Evolutionary conservation across 2,329 filamentous ascomycete species (phyloP).

Genomic region (Mycogone perniciosa): DNA sequence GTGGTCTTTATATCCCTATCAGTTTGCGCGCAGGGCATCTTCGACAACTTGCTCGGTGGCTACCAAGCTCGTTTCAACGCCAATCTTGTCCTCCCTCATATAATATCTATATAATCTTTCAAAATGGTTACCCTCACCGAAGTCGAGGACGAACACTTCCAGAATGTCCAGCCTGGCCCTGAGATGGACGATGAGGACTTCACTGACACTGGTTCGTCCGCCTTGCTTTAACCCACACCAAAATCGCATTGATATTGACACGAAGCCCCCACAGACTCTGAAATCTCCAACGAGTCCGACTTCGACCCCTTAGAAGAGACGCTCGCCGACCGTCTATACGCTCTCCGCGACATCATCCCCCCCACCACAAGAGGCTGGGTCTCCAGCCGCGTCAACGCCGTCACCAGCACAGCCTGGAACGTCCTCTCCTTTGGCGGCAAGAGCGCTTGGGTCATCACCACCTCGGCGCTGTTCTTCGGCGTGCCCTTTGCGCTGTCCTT

Average conservation of each 20-base stretch:
- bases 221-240: not conserved
- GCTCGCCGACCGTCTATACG: slow-evolving; percentile 62
- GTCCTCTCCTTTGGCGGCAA: slow-evolving; percentile 71
- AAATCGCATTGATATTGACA: not conserved
- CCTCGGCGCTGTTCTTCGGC: slow-evolving; percentile 80
- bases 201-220: slow-evolving; percentile 75
- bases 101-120: slow-evolving; percentile 19
- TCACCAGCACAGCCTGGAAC: slow-evolving; percentile 42
- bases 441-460: slow-evolving; percentile 84
- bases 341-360: slow-evolving; percentile 70
- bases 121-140: slow-evolving; percentile 95
- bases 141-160: slow-evolving; percentile 94
- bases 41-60: not conserved
- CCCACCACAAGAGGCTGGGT: slow-evolving; percentile 65
- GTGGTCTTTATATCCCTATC: not conserved
- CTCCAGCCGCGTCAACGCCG: slow-evolving; percentile 52
- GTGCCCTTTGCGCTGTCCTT: slow-evolving; percentile 92
- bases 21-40: not conserved
- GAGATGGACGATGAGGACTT: slow-evolving; percentile 87
- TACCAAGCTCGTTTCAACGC: not conserved
- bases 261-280: slow-evolving; percentile 53
- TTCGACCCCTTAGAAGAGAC: slow-evolving; percentile 54
- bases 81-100: not conserved
- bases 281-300: slow-evolving; percentile 76
- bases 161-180: slow-evolving; percentile 59